Evolutionary conservation across 129 eudicot species (phyloP).

Genomic region (Erigeron canadensis): DNA sequence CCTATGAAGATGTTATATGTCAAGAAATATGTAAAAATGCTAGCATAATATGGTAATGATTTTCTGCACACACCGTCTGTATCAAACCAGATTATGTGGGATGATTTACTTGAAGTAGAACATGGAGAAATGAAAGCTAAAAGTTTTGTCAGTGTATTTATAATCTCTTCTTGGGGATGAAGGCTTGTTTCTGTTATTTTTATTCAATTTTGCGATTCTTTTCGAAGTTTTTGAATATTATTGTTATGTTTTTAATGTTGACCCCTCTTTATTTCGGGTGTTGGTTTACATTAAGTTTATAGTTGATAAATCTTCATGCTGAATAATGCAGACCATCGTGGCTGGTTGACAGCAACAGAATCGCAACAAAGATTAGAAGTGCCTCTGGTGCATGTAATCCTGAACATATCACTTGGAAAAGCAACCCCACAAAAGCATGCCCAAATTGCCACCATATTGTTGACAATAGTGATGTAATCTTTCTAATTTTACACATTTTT

Average conservation of each 20-base stretch:
- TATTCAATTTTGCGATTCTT: too few relatives aligned
- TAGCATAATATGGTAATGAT: neutral
- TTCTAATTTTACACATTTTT: constrained; percentile 13
- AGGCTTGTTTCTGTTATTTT: too few relatives aligned
- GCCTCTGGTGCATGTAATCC: constrained; percentile 67
- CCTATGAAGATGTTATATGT: neutral
- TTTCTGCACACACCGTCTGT: neutral
- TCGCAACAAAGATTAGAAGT: constrained; percentile 84
- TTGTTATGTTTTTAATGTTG: neutral
- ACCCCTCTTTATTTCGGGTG: too few relatives aligned
- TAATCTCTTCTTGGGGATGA: neutral
- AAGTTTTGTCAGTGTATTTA: constrained; percentile 7
- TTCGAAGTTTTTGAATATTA: too few relatives aligned
- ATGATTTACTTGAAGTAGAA: neutral
- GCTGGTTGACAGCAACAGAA: constrained; percentile 82
- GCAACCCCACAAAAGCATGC: constrained; percentile 85
- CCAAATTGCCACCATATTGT: constrained; percentile 70
- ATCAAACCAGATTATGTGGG: neutral
- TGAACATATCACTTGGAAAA: constrained; percentile 60
- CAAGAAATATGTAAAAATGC: neutral
- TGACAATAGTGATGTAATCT: constrained; percentile 84
- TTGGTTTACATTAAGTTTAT: neutral
- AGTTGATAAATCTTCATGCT: neutral
- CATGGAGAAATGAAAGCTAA: neutral
- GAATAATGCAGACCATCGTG: constrained; percentile 78